Conservation (phyloP, 2,329 filamentous ascomycete species). For the Exophiala lecanii-corni region DNA sequence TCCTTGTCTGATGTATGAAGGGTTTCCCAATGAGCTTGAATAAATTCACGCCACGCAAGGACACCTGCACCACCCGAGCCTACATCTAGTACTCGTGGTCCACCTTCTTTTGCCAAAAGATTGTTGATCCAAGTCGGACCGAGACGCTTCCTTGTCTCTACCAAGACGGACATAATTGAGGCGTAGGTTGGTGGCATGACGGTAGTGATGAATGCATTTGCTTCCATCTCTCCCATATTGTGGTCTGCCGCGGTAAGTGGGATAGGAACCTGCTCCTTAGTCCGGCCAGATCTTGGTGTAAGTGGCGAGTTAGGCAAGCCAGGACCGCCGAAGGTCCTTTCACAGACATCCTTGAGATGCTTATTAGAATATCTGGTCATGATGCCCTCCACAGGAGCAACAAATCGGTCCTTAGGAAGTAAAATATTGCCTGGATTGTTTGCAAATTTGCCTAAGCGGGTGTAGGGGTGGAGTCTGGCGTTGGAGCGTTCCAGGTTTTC, state of each 20-base stretch:
- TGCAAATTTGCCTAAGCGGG: constrained; percentile 66
- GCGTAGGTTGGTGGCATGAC: constrained; percentile 61
- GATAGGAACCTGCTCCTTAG: constrained; percentile 53
- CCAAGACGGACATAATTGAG: constrained; percentile 50
- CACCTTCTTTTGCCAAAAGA: constrained; percentile 52
- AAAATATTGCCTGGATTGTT: constrained; percentile 69
- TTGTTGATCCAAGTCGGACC: constrained; percentile 56
- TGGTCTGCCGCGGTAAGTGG: constrained; percentile 52
- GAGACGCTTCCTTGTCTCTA: constrained; percentile 57
- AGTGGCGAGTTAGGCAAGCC: constrained; percentile 68
- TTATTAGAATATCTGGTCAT: constrained; percentile 64
- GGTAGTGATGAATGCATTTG: constrained; percentile 54
- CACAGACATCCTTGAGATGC: constrained; percentile 69
- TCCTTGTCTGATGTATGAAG: constrained; percentile 46
- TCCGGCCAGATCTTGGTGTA: constrained; percentile 54
- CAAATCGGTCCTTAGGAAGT: constrained; percentile 66
- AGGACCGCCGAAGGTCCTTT: constrained; percentile 69
- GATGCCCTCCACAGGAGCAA: constrained; percentile 64
- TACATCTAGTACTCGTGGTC: constrained; percentile 57
- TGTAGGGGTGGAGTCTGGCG: constrained; percentile 61
- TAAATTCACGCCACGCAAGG: constrained; percentile 62
- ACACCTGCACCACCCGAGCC: constrained; percentile 59
- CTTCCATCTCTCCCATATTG: constrained; percentile 58
- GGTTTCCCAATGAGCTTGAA: constrained; percentile 75
- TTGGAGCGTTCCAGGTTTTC: constrained; percentile 35